Percentiles rank a stretch among this genome's conserved stretches.
Conservation (phyloP, 2,329 filamentous ascomycete genomes). For the Zymoseptoria crescenta region DNA sequence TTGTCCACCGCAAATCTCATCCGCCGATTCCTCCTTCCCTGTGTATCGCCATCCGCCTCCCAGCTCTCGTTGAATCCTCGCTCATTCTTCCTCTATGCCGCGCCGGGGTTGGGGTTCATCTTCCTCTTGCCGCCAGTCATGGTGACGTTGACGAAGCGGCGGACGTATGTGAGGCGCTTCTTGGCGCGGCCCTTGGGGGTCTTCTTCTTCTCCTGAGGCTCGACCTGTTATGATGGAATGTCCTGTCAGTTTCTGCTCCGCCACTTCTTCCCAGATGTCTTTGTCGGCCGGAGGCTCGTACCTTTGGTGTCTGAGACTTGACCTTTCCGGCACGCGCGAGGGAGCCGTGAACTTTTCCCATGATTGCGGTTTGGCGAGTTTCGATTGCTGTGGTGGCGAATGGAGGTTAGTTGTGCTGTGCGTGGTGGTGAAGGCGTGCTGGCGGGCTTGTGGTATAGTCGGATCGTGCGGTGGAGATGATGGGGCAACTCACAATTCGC, state of each 20-base stretch:
- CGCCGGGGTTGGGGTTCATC: constrained; percentile 83
- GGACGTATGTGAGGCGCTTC: constrained; percentile 94
- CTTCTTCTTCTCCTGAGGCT: constrained; percentile 93
- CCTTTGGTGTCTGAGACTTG: constrained; percentile 93
- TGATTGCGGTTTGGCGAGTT: constrained; percentile 47
- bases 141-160: constrained; percentile 97
- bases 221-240: constrained; percentile 52
- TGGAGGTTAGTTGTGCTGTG: neutral
- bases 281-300: constrained; percentile 40
- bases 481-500: neutral
- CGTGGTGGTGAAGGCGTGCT: neutral
- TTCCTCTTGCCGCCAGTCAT: constrained; percentile 98
- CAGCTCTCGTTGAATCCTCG: neutral
- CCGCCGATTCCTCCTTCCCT: neutral
- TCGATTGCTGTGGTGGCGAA: constrained; percentile 18
- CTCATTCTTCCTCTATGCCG: constrained; percentile 20
- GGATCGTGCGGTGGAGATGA: neutral
- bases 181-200: constrained; percentile 92
- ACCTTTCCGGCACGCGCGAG: constrained; percentile 95
- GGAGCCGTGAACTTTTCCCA: constrained; percentile 92
- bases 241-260: neutral
- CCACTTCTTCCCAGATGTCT: constrained; percentile 1
- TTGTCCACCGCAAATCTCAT: neutral
- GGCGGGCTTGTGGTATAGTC: neutral
- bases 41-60: neutral